phyloP scores from a whole-genome alignment of 352 stramenopile species.

The Pythium insidiosum region DNA sequence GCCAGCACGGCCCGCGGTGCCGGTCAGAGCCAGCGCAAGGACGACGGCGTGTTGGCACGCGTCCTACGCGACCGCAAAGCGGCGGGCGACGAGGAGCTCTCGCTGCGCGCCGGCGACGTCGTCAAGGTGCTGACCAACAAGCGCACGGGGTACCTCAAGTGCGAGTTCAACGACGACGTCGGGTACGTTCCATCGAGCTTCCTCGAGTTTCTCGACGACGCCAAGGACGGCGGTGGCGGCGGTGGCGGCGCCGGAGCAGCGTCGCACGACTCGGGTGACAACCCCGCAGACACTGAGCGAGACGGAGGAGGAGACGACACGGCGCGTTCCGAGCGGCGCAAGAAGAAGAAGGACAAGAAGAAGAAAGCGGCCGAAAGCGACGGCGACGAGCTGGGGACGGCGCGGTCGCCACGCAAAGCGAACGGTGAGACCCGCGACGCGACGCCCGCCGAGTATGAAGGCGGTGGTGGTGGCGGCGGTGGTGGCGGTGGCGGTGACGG shows the following conservation, averaged over 20 bases:
- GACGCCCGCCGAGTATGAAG: conserved; percentile 9
- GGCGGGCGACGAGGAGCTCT: conserved; percentile 67
- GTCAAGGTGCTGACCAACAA: conserved; percentile 72
- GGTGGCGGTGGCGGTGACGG: conserved; percentile 6
- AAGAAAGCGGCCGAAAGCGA: conserved; percentile 24
- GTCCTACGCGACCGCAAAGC: conserved; percentile 70
- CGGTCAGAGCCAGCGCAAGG: conserved; percentile 15
- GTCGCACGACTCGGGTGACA: no score
- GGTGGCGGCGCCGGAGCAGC: no score
- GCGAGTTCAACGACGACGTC: conserved; percentile 55
- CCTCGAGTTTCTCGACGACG: conserved; percentile 68
- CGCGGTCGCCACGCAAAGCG: conserved; percentile 33
- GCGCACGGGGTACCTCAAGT: conserved; percentile 78
- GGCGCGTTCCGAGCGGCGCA: conserved; percentile 28
- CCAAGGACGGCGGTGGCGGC: conserved; percentile 2
- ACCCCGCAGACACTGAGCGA: conserved; percentile 5
- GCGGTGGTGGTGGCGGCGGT: conserved; percentile 15
- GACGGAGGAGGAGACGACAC: conserved; percentile 10
- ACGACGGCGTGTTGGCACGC: conserved; percentile 26
- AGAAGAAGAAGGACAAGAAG: conserved; percentile 53
- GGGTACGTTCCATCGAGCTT: conserved; percentile 81
- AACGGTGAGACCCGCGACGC: conserved; percentile 17
- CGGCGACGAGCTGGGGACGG: conserved; percentile 19
- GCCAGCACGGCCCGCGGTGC: conserved; percentile 10
- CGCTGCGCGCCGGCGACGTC: conserved; percentile 47